phyloP scores from a whole-genome alignment of 1,284 basidiomycete species.

The Ustilago xerochloae region DNA sequence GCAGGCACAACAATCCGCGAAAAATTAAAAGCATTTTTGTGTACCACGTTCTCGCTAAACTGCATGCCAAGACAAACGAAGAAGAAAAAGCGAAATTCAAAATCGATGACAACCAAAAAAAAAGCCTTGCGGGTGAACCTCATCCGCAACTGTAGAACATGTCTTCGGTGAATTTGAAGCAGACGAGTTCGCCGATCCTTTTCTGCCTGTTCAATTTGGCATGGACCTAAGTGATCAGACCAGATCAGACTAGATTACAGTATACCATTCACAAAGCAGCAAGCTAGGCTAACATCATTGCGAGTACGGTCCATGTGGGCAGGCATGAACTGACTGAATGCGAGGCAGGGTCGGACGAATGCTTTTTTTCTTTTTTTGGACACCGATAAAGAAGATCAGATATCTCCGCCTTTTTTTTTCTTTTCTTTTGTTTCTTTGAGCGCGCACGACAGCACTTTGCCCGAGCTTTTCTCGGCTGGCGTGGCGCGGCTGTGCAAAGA shows the following conservation, averaged over 20 bases:
- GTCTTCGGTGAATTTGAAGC: no score
- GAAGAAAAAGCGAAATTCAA: background rate
- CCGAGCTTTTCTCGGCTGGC: no score
- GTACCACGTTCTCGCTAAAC: background rate
- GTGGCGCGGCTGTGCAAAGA: slow-evolving; percentile 2
- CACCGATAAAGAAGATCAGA: slow-evolving; percentile 7
- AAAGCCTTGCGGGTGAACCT: background rate
- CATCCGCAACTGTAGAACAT: no score
- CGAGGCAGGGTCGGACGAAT: background rate
- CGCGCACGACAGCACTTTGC: background rate
- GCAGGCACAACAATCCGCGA: background rate
- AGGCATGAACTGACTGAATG: background rate
- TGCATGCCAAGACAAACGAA: slow-evolving; percentile 6
- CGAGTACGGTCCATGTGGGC: no score
- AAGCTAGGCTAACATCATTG: no score
- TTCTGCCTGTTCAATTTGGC: no score
- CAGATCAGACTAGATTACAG: no score
- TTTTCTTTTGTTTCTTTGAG: no score
- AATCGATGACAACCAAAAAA: background rate
- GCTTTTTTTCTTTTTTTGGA: slow-evolving; percentile 3
- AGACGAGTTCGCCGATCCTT: no score
- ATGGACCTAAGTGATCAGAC: no score
- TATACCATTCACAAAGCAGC: no score
- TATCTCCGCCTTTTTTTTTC: no score
- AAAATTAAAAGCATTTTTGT: background rate